Percentiles rank a stretch among this genome's conserved stretches.
Evolutionary conservation across 306 rosid species (phyloP).

Genomic region (Dicorynia guianensis): DNA sequence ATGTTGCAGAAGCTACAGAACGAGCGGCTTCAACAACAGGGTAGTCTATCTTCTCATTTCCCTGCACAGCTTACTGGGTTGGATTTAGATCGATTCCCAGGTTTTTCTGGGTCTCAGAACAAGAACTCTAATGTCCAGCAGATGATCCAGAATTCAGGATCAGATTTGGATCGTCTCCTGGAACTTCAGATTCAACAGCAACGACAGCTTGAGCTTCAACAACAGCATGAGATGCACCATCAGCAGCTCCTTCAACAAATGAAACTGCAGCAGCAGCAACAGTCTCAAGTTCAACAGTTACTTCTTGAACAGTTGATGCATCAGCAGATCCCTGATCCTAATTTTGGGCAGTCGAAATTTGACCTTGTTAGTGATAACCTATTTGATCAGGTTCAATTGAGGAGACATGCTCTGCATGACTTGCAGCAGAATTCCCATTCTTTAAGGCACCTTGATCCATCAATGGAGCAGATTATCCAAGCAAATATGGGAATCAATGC

Average conservation of each 20-base stretch:
- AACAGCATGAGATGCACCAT: slow-evolving; percentile 64
- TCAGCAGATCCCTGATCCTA: slow-evolving; percentile 60
- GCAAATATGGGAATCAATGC: slow-evolving; percentile 61
- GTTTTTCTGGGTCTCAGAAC: slow-evolving; percentile 50
- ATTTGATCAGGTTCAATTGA: slow-evolving; percentile 58
- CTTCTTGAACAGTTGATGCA: slow-evolving; percentile 68
- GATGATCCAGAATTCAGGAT: slow-evolving; percentile 53
- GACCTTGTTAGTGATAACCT: slow-evolving; percentile 59
- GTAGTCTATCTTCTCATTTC: slow-evolving; percentile 44
- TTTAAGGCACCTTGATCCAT: slow-evolving; percentile 60
- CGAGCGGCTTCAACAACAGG: slow-evolving; percentile 61
- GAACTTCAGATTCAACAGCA: slow-evolving; percentile 53
- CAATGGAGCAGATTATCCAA: slow-evolving; percentile 66
- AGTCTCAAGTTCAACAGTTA: slow-evolving; percentile 63
- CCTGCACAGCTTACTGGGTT: slow-evolving; percentile 51
- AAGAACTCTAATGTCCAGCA: slow-evolving; percentile 55
- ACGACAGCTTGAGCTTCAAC: slow-evolving; percentile 66
- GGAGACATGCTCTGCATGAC: slow-evolving; percentile 55
- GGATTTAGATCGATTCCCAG: slow-evolving; percentile 56
- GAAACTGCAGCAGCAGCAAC: slow-evolving; percentile 68
- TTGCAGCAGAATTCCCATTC: slow-evolving; percentile 59
- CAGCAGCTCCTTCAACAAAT: slow-evolving; percentile 64
- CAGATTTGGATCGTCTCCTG: slow-evolving; percentile 61
- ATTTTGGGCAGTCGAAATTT: slow-evolving; percentile 57
- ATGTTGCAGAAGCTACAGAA: slow-evolving; percentile 55